Evolutionary conservation across 495 filamentous ascomycete species (phyloP).

Genomic region (Aspergillus funiculosus): DNA sequence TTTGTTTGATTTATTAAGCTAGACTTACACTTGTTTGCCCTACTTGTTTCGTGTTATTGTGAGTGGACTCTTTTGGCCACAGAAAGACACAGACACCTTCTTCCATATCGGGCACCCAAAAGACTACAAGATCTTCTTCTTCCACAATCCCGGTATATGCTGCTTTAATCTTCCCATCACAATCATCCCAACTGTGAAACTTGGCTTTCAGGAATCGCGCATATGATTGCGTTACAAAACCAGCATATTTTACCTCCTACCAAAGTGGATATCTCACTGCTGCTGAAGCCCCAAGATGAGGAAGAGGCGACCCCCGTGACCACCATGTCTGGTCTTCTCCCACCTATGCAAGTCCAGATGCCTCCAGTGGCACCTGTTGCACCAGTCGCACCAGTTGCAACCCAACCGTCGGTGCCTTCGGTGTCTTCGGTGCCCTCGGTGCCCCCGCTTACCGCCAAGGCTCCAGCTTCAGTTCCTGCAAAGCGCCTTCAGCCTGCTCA

Average conservation of each 20-base stretch:
- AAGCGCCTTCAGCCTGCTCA: slow-evolving; percentile 50
- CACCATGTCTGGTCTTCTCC: slow-evolving; percentile 45
- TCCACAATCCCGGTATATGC: slow-evolving; percentile 1
- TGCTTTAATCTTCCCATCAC: background rate
- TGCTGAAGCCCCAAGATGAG: slow-evolving; percentile 75
- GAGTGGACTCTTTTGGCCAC: slow-evolving; percentile 10
- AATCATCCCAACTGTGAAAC: slow-evolving; percentile 3
- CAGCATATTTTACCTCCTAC: slow-evolving; percentile 46
- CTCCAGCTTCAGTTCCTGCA: slow-evolving; percentile 31
- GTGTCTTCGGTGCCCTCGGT: slow-evolving; percentile 24
- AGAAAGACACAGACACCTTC: background rate
- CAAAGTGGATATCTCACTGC: slow-evolving; percentile 86
- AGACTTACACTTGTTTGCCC: slow-evolving; percentile 1
- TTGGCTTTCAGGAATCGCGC: slow-evolving; percentile 42
- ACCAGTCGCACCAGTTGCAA: slow-evolving; percentile 26
- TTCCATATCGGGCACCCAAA: slow-evolving; percentile 12
- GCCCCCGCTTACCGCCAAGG: slow-evolving; percentile 30
- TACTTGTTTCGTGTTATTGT: slow-evolving; percentile 1
- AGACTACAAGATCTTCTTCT: slow-evolving; percentile 3
- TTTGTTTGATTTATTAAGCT: slow-evolving; percentile 3
- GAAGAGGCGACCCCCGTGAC: slow-evolving; percentile 58
- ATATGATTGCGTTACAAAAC: slow-evolving; percentile 50
- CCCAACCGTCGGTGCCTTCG: slow-evolving; percentile 26
- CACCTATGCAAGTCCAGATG: slow-evolving; percentile 44
- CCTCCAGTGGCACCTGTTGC: slow-evolving; percentile 26